phyloP scores from a whole-genome alignment of 306 rosid genomes.

The barrel medic (Medicago truncatula) region MtrunA17r5.0-ANR NC_053046.1:11908001-11908500 shows the following conservation, averaged over 20 bases:
- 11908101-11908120: conserved; percentile 28
- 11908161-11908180: neutral
- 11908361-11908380: neutral
- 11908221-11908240: conserved; percentile 34
- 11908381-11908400: conserved; percentile 22
- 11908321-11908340: neutral
- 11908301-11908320: conserved; percentile 16
- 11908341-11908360: neutral
- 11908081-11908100: neutral
- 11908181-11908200: neutral
- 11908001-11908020: conserved; percentile 2
- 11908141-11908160: conserved; percentile 10
- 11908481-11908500: conserved; percentile 20
- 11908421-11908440: neutral
- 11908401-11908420: neutral
- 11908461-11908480: neutral
- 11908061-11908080: neutral
- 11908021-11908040: conserved; percentile 33
- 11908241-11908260: neutral
- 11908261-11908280: conserved; percentile 15
- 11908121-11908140: conserved; percentile 1
- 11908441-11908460: neutral
- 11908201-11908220: conserved; percentile 1
- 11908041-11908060: neutral
- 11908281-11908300: conserved; percentile 6